Evolutionary conservation across 345 rosid genomes (phyloP), one percentile per base, ranked within the genome.

Genomic region (Eucalyptus polybractea): DNA sequence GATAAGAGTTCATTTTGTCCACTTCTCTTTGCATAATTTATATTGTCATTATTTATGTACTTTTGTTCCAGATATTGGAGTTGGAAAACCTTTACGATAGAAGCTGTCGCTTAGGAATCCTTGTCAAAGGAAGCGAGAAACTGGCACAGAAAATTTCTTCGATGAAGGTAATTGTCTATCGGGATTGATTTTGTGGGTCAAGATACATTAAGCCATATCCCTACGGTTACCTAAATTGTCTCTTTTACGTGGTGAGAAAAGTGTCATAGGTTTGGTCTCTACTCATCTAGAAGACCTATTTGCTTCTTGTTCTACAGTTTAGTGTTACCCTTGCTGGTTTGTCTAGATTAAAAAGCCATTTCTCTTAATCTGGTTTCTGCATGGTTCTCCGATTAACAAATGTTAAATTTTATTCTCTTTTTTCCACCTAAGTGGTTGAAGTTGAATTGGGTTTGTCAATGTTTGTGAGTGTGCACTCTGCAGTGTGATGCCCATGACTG

Each of bases 61-160:
- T 91, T 87, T 88, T 37, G 53, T 80, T 90, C 37, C 93, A 97
- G 99, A 89, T 97, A 27, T 86, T 94, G 87, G 93, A 97, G 88
- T 91, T 97, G 94, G 96, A 97, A 92, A 90, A 90, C 62, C 87
- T 97, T 90, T 90, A 94, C 89, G 92, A 95, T 54, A 95, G 93
- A 93, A 94, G 93, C 90, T 90, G 90, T 88, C 89, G 88, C 90
- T 93, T 94, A 60, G 98, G 96, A 27, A 92, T 97, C 80, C 90
- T 91, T 93, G 88, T 95, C 67, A 90, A 88, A 89, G 93, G 95
- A 91, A 91, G 90, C 54, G 93, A 92, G 89, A 93, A 92, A 90
- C 92, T 97, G 90, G 94, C 91, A 22, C 88, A 91, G 88, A 96
- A 94, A 91, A 87, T 95, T 88, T 93, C 94, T 50, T 92, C 93